Conservation (phyloP, 2,329 filamentous ascomycete species). For the Clarireedia sp. region DNA sequence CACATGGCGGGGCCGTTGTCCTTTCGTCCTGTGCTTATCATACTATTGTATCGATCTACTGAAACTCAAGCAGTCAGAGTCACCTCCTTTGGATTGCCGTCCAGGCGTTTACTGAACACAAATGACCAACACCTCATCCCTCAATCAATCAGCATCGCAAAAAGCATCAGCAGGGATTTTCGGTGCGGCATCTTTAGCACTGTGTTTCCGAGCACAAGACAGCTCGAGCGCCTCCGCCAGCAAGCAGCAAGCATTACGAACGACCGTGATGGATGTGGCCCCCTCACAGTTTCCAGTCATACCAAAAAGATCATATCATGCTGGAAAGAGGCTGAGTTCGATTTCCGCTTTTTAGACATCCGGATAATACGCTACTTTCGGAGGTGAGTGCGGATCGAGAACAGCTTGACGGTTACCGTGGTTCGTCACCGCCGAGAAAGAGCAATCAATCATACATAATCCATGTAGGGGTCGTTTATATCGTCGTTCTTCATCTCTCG, state of each 20-base stretch:
- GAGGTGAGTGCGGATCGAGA: not conserved
- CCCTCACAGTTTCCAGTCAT: not conserved
- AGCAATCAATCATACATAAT: not conserved
- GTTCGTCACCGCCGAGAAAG: not conserved
- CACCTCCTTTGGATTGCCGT: not conserved
- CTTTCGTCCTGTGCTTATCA: not conserved
- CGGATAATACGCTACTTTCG: not conserved
- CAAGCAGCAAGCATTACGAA: not conserved
- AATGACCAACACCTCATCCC: not conserved
- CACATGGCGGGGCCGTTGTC: not conserved
- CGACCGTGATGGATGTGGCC: not conserved
- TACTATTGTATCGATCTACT: slow-evolving; percentile 1
- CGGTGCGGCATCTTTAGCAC: not conserved
- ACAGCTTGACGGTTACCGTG: not conserved
- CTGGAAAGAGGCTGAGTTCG: not conserved
- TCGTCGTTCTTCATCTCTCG: not conserved
- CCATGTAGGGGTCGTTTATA: not conserved
- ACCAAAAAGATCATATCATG: not conserved
- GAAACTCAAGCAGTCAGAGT: slow-evolving; percentile 5
- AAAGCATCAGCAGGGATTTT: not conserved
- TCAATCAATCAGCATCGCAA: not conserved
- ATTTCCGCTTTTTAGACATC: not conserved
- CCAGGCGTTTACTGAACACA: not conserved
- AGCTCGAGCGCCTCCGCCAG: not conserved
- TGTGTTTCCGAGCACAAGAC: not conserved